phyloP scores from a whole-genome alignment of 2,329 filamentous ascomycete species.

The Paecilomyces fulvus region DNA sequence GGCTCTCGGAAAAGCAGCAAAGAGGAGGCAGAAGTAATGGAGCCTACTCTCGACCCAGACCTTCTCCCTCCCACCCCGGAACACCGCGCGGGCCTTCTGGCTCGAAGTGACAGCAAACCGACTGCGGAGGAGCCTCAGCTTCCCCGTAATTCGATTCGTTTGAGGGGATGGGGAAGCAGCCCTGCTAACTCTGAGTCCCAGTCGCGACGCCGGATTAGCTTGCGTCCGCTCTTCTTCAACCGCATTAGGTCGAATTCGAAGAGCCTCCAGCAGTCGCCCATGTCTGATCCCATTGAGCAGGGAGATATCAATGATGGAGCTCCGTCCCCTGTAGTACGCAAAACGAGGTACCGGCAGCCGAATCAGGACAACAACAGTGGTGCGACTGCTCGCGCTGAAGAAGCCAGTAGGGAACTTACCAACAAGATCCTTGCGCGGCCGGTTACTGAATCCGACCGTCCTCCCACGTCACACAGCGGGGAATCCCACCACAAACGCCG shows the following conservation, averaged over 20 bases:
- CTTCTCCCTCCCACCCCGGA: background rate
- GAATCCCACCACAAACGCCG: constrained; percentile 26
- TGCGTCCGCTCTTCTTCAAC: constrained; percentile 28
- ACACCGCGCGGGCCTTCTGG: background rate
- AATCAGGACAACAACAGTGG: constrained; percentile 9
- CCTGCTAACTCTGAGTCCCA: constrained; percentile 10
- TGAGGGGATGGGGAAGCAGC: constrained; percentile 15
- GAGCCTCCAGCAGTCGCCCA: constrained; percentile 18
- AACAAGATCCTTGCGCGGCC: background rate
- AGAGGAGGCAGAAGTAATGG: background rate
- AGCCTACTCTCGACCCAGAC: background rate
- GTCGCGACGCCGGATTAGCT: constrained; percentile 25
- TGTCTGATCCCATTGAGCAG: constrained; percentile 15
- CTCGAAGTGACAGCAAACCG: background rate
- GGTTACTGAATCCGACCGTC: background rate
- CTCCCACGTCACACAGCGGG: constrained; percentile 17
- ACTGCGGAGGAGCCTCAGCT: constrained; percentile 14
- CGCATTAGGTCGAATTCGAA: constrained; percentile 16
- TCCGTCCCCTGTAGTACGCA: constrained; percentile 26
- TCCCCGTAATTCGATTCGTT: constrained; percentile 19
- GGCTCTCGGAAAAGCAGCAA: background rate
- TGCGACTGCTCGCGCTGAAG: constrained; percentile 7
- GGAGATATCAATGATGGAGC: constrained; percentile 15
- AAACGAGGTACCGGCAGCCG: constrained; percentile 10
- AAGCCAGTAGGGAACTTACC: background rate